These are phyloP conservation scores for Pholiota microspora DNA, from an alignment of 768 basidiomycete genomes.

Conservation along the genomic window DNA sequence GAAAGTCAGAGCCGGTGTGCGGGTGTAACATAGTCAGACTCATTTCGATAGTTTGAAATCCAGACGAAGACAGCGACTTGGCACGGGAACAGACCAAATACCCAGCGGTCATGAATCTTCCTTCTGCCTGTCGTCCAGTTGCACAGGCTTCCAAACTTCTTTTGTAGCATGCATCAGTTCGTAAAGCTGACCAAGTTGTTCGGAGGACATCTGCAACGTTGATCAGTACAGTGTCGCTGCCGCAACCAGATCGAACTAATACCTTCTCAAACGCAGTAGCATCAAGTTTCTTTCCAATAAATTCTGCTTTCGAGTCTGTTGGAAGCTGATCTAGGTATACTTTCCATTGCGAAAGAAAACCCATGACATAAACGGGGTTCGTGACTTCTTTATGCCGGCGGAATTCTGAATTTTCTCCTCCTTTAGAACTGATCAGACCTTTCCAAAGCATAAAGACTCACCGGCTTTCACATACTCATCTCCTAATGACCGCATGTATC, in stretches of 20 bases:
- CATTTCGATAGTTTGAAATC: conserved; percentile 5
- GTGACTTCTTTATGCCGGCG: conserved; percentile 73
- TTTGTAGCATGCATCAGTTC: conserved; percentile 93
- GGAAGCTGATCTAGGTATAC: conserved; percentile 78
- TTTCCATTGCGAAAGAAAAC: conserved; percentile 96
- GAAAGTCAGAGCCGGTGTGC: neutral
- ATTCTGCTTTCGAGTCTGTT: conserved; percentile 41
- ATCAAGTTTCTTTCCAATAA: conserved; percentile 68
- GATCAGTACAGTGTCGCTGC: neutral
- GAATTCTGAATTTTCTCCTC: too few relatives aligned
- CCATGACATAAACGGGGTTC: conserved; percentile 90
- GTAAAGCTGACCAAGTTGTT: conserved; percentile 92
- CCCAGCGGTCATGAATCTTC: conserved; percentile 18
- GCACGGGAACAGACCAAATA: neutral
- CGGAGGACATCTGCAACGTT: conserved; percentile 69
- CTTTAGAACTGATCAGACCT: too few relatives aligned
- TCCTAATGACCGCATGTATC: conserved; percentile 81
- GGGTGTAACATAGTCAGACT: neutral
- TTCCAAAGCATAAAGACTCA: conserved; percentile 24
- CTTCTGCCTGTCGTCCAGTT: conserved; percentile 18
- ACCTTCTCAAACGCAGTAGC: conserved; percentile 77
- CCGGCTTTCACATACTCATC: conserved; percentile 85
- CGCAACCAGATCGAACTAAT: conserved; percentile 2
- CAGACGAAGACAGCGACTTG: conserved; percentile 1
- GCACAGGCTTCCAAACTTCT: conserved; percentile 75